phyloP scores from a whole-genome alignment of 192 early-diverging fungal genomes.

The Allomyces javanicus region DNA sequence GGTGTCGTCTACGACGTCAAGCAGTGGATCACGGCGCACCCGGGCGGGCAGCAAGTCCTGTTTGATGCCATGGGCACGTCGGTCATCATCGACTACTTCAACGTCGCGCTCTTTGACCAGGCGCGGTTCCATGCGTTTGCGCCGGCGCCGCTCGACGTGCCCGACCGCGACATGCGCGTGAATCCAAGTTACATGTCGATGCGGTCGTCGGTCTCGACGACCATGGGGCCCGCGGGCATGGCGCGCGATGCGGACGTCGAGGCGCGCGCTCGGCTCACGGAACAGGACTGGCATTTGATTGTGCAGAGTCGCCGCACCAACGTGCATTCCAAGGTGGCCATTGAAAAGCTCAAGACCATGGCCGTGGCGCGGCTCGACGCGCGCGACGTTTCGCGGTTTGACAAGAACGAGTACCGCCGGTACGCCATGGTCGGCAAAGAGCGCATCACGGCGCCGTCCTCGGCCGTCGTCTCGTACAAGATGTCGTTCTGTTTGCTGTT shows the following conservation, averaged over 20 bases:
- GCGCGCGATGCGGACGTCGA: no score
- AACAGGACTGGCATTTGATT: not conserved
- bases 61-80: slow-evolving; percentile 1
- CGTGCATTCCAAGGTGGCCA: not conserved
- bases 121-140: no score
- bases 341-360: not conserved
- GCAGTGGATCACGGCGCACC: not conserved
- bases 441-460: not conserved
- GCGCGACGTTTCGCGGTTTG: not conserved
- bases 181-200: no score
- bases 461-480: not conserved
- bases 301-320: not conserved
- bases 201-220: no score
- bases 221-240: no score
- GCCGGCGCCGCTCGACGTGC: no score
- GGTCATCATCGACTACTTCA: not conserved
- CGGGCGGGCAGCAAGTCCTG: not conserved
- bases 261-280: not conserved
- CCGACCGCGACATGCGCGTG: no score
- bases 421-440: not conserved
- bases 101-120: not conserved
- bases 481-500: not conserved
- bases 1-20: not conserved
- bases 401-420: not conserved
- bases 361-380: not conserved